phyloP scores from a whole-genome alignment of 192 early-diverging fungal genomes.

The Jimgerdemannia flammicorona region DNA sequence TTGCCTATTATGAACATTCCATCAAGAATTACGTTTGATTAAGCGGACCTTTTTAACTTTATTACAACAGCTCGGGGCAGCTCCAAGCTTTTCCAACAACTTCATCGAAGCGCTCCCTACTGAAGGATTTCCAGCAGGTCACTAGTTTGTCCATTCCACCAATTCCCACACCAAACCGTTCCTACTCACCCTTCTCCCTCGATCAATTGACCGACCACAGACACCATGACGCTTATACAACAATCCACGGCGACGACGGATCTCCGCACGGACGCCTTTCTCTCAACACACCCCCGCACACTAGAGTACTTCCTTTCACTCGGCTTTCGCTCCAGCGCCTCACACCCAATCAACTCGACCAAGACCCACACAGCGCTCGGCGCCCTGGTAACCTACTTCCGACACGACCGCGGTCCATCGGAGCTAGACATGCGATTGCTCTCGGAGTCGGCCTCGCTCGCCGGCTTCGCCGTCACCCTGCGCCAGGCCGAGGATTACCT shows the following conservation, averaged over 20 bases:
- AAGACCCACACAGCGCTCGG: neutral
- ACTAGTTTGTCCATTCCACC: neutral
- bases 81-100: neutral
- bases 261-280: too few relatives aligned
- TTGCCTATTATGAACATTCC: too few relatives aligned
- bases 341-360: neutral
- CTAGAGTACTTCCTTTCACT: neutral
- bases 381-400: conserved; percentile 1
- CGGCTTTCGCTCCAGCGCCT: neutral
- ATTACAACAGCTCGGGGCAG: neutral
- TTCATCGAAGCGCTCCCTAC: neutral
- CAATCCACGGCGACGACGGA: too few relatives aligned
- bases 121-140: neutral
- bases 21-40: too few relatives aligned
- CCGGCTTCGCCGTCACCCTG: conserved; percentile 1
- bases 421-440: neutral
- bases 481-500: neutral
- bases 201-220: too few relatives aligned
- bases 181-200: too few relatives aligned
- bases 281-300: neutral
- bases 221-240: too few relatives aligned
- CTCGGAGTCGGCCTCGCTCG: neutral
- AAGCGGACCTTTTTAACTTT: neutral
- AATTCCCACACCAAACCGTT: neutral
- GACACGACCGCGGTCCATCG: neutral